Evolutionary conservation across 106 monocot genomes (phyloP).

Genomic region (Cymbidium sinense): DNA sequence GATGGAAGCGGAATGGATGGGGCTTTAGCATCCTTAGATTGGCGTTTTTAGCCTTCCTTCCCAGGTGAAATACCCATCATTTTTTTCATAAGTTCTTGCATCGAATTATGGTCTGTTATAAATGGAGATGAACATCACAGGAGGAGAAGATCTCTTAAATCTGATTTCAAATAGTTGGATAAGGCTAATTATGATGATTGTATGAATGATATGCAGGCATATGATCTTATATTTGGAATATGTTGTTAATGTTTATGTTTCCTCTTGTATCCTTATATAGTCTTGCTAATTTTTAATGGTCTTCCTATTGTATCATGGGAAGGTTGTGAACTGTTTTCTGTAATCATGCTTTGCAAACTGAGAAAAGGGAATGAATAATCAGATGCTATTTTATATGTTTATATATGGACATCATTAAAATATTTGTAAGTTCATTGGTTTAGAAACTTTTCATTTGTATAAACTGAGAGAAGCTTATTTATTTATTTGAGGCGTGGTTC

Average conservation of each 20-base stretch:
- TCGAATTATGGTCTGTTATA: too few species aligned
- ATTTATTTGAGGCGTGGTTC: background rate
- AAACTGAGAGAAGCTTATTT: background rate
- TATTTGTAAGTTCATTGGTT: background rate
- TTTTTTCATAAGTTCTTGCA: background rate
- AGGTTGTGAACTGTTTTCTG: background rate
- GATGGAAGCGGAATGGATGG: background rate
- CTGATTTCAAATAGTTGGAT: too few species aligned
- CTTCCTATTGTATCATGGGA: background rate
- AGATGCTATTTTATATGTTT: background rate
- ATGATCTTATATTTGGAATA: background rate
- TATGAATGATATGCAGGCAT: background rate
- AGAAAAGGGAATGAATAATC: background rate
- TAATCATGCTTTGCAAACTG: background rate
- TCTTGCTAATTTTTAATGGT: background rate
- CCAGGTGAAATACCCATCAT: background rate
- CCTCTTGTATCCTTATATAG: background rate
- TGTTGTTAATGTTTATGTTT: background rate
- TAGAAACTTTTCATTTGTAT: background rate
- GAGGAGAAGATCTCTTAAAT: too few species aligned
- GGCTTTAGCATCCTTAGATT: background rate
- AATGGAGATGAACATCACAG: too few species aligned
- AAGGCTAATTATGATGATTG: background rate
- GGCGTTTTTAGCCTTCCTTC: background rate
- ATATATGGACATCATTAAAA: background rate